Base-by-base conservation (phyloP, 139 green algal genomes). In the Dunaliella primolecta region DNA sequence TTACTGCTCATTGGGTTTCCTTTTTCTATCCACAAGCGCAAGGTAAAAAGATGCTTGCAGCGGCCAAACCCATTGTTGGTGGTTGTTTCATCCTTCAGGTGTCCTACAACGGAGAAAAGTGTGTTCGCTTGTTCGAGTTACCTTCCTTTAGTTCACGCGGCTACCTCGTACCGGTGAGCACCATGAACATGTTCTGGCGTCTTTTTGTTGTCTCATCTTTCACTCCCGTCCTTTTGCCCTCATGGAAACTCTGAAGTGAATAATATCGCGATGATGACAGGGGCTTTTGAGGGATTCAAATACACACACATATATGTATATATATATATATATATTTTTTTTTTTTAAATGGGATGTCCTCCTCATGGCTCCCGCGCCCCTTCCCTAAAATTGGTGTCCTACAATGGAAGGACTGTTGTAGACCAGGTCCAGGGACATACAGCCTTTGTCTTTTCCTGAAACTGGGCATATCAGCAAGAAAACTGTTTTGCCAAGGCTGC, bases 121-220 rank as follows among this genome's bases (percentile, higher is more conserved):
- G 37, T 56, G 71, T 88, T 1, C 72, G 85, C 29, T 33, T 88
- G 27, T 84, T 81, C 27, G 64, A 88, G 75, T 75, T 88, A 1
- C 85, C 85, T 2, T 75, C 55, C 2, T 85, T 85, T 34, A 55
- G 34, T 2, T 34, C 46, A 30, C 64, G 85, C 2, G 85, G 85
- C 3, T 56, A 84, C 32, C 75, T 88, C 0, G 80, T 81, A 75
- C 85, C 81, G 29, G 85, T 85, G 32, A 77, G 84, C 72, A 35
- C 1, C 2, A 20, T 3, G 27, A 15, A 64, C 20, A 74, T 2
- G 72, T 36, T 29, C n/a, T n/a, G n/a, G n/a, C n/a, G n/a, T n/a
- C n/a, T n/a, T n/a, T n/a, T n/a, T n/a, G n/a, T n/a, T n/a, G n/a
- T n/a, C n/a, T n/a, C n/a, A n/a, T n/a, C n/a, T n/a, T n/a, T n/a